Evolutionary conservation across 2,329 filamentous ascomycete species (phyloP), one percentile per base, ranked within the genome.

Genomic region (Neopestalotiopsis sp.): DNA sequence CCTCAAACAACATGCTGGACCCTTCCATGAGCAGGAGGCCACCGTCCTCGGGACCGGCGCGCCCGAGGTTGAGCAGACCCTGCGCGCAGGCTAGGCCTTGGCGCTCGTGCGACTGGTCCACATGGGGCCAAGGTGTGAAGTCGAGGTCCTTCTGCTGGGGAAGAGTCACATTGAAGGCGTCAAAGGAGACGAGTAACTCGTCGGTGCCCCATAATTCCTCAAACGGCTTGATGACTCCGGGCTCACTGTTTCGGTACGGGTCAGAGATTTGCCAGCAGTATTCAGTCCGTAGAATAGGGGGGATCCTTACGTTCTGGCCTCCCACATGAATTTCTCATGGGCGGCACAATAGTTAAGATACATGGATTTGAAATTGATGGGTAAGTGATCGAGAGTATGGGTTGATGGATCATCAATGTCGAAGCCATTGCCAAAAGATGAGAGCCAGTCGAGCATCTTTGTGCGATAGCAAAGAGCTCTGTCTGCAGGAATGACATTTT

Each of bases 171-270:
- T 84, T 84, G 60, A 84, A 72, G 1, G 78, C 79, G 69, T 85
- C 83, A 69, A 85, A 85, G 0, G 81, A 83, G 2, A 84, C 83
- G 59, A 84, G 77, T 13, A 85, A 73, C 38, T 85, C 78, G 20
- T 81, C 71, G 12, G 80, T 82, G 3, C 76, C 76, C 68, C 80
- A 84, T 1, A 84, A 72, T 68, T 78, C 81, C 38, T 77, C 79
- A 62, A 84, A 85, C 1, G 75, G 72, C 4, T 79, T 78, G 14
- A 83, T n/a, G 0, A 83, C 76, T 10, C 75, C 78, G 0, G 80
- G 81, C 69, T 83, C 81, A 28, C 24, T 28, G 24, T 28, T 28
- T 28, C 24, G 24, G 24, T 28, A 28, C 24, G 24, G 24, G 24
- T 28, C 24, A 28, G 24, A 28, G 3, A 28, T 3, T 24, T 28